phyloP scores from a whole-genome alignment of 148 eudicot genomes.

The Spergularia marina region DNA sequence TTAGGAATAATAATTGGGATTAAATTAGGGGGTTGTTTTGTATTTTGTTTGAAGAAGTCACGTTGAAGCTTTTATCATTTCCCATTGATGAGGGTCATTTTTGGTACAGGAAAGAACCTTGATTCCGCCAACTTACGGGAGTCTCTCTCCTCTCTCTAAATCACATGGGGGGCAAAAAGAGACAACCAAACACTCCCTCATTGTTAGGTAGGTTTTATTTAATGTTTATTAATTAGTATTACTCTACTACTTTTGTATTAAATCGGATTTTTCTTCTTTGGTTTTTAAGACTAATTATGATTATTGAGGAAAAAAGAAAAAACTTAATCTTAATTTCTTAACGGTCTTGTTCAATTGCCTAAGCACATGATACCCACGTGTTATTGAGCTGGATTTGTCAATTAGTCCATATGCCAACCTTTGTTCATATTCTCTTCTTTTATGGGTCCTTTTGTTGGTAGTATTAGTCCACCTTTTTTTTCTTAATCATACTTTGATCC shows the following conservation, averaged over 20 bases:
- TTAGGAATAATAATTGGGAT: background rate
- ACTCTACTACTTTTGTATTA: background rate
- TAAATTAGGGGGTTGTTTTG: conserved; percentile 8
- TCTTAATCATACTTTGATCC: conserved; percentile 11
- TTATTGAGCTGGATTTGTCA: conserved; percentile 42
- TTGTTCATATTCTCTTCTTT: conserved; percentile 10
- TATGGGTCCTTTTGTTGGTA: background rate
- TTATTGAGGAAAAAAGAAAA: conserved; percentile 31
- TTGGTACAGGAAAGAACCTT: conserved; percentile 21
- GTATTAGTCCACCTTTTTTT: background rate
- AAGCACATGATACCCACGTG: conserved; percentile 60
- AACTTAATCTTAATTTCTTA: background rate
- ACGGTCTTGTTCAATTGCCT: conserved; percentile 31
- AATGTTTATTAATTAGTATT: background rate
- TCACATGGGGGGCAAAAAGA: conserved; percentile 21
- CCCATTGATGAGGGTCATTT: conserved; percentile 35
- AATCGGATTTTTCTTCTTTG: background rate
- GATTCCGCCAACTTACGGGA: conserved; percentile 29
- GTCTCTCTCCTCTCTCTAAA: conserved; percentile 25
- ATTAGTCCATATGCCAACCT: conserved; percentile 20
- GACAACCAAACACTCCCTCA: conserved; percentile 19
- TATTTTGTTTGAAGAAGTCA: conserved; percentile 28
- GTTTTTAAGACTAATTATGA: background rate
- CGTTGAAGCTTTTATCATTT: conserved; percentile 25
- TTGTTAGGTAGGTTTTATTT: conserved; percentile 26